Base-by-base conservation (phyloP, 2,329 filamentous ascomycete species). In the Pseudonectria foliicola region DNA sequence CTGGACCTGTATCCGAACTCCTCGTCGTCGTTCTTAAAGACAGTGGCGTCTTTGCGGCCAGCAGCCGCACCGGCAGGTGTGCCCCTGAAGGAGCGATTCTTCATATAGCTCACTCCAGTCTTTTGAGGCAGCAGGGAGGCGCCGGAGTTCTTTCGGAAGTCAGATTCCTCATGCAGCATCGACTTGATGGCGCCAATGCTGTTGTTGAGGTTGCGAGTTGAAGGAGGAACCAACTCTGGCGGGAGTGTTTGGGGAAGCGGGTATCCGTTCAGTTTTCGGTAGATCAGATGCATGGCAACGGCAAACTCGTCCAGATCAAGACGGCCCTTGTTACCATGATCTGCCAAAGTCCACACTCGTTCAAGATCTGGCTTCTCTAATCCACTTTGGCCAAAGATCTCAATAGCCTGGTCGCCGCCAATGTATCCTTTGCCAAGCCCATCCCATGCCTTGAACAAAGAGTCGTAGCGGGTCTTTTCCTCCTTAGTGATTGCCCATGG, bases 401-500 rank as follows among this genome's bases (percentile, higher is more conserved):
- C 92, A 55, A 96, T 92, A 11, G 92, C 90, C 50, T 92, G 87
- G 49, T 85, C 85, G 34, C 92, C 92, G 30, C 80, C 84, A 55
- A 98, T 93, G 53, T 82, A 95, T 0, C 92, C 92, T 61, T 93
- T 95, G 44, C 80, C 77, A 44, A 98, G 77, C 3, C 92, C 92
- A 63, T 98, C 92, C 92, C 92, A 98, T 5, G 89, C 89, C 45
- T 81, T 85, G 70, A 98, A 98, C 24, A 96, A 77, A 40, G 87
- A 77, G 61, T 98, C 92, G 49, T 98, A 98, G 44, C 93, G 83
- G 42, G 85, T 90, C 71, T 98, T 98, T 62, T 98, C 92, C 44
- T 95, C 89, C 60, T 98, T 98, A 4, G 92, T 98, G 40, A 98
- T 92, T 12, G 92, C 89, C 92, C 92, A 98, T 0, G 92, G 92